Conservation (phyloP, 768 basidiomycete genomes). For the Boletellus emodensis region DNA sequence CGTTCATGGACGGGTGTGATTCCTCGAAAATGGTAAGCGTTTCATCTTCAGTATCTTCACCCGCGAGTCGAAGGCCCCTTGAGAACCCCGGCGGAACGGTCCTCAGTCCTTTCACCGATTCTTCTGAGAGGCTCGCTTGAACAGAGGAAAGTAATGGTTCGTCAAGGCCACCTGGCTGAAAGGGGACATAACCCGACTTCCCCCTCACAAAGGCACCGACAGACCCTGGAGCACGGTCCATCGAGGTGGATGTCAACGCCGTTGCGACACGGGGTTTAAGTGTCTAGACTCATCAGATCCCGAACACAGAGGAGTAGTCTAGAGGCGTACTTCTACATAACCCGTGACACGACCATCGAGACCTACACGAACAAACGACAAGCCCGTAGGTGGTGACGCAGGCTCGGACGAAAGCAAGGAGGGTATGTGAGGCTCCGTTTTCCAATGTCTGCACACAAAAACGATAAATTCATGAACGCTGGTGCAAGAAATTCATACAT, state of each 20-base stretch:
- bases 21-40: slow-evolving; percentile 33
- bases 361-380: slow-evolving; percentile 73
- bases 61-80: slow-evolving; percentile 71
- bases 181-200: slow-evolving; percentile 90
- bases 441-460: slow-evolving; percentile 59
- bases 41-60: slow-evolving; percentile 50
- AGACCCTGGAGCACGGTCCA: slow-evolving; percentile 80
- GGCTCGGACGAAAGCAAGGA: slow-evolving; percentile 62
- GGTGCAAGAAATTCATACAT: slow-evolving; percentile 48
- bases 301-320: background rate
- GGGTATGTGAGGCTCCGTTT: slow-evolving; percentile 54
- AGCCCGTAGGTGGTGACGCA: slow-evolving; percentile 67
- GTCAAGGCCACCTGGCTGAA: slow-evolving; percentile 91
- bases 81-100: slow-evolving; percentile 80
- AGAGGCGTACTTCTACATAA: slow-evolving; percentile 65
- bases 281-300: slow-evolving; percentile 38
- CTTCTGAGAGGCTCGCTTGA: slow-evolving; percentile 35
- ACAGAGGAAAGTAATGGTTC: slow-evolving; percentile 41
- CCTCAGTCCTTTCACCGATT: slow-evolving; percentile 43
- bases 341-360: slow-evolving; percentile 78
- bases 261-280: slow-evolving; percentile 53
- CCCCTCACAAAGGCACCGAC: slow-evolving; percentile 85
- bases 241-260: slow-evolving; percentile 79
- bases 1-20: slow-evolving; percentile 4
- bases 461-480: slow-evolving; percentile 10